Base-by-base conservation (phyloP, 192 early-diverging fungal species). In the Backusella sp. region DNA sequence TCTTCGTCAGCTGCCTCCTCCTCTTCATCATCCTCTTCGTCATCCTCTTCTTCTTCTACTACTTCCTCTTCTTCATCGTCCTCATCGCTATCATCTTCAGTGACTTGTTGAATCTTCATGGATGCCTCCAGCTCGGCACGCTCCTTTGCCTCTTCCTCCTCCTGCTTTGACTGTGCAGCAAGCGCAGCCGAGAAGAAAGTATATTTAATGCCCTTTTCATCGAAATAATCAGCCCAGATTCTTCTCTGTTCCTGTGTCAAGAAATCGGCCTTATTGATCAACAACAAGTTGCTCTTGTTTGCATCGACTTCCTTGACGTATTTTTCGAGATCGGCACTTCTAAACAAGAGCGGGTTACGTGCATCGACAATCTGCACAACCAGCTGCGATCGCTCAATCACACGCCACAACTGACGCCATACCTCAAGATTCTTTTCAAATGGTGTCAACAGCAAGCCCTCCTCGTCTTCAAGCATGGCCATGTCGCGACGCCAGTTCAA, bases 341-440 rank as follows among this genome's bases (percentile, higher is more conserved):
- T 87, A 84, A 99, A 99, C 53, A 99, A 84, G 73, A 96, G 77
- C 0, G 97, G 97, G 84, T 99, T 96, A 56, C 98, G 89, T 7
- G 97, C 97, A 87, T 99, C 98, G 36, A 99, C 98, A 71, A 99
- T 99, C 87, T 99, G 98, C 39, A 99, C 97, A 19, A 99, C 84
- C 84, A 99, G 76, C 74, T 98, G 92, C 32, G 96, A 97, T 66
- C 96, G 88, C 84, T 99, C 98, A 77, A 99, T 94, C 56, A 99
- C 98, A 36, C 98, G 91, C 98, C 98, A 99, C 37, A 99, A 88
- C 82, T 99, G 98, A 68, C 97, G 88, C 98, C 98, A 99, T 30
- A 99, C 94, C 85, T 99, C 98, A 26, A 99, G 74, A 84, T 99
- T 99, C 66, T 96, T 92, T 86, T 99, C 98, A 74, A 96, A 99